A percentile compares a stretch with the other conserved stretches of the same genome.
Evolutionary conservation across 2,329 filamentous ascomycete genomes (phyloP).

Genomic region (Aspergillus clavatus): DNA sequence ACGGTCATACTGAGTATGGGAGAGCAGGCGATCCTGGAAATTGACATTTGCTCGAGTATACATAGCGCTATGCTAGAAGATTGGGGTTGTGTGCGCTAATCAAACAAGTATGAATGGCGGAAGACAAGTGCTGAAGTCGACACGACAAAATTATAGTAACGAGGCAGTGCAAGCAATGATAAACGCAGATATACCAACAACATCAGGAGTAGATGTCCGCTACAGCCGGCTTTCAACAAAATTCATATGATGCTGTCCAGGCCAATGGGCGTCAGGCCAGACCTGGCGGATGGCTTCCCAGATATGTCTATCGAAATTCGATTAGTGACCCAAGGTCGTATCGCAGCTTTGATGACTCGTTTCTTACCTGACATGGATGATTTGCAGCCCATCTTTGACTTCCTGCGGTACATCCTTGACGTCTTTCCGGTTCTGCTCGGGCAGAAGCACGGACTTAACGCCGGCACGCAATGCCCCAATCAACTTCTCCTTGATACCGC

Average conservation of each 20-base stretch:
- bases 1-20: too few relatives aligned
- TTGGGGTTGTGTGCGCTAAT: slow-evolving; percentile 1
- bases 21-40: not conserved
- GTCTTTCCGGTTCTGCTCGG: slow-evolving; percentile 85
- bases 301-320: slow-evolving; percentile 60
- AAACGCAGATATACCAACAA: too few relatives aligned
- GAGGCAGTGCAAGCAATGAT: not conserved
- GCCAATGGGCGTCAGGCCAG: slow-evolving; percentile 88
- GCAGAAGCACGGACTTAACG: slow-evolving; percentile 88
- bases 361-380: slow-evolving; percentile 79
- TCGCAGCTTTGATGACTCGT: not conserved
- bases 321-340: slow-evolving; percentile 11
- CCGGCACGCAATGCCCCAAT: slow-evolving; percentile 90
- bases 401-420: slow-evolving; percentile 85
- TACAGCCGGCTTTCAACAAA: slow-evolving; percentile 76
- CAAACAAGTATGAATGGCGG: not conserved
- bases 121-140: not conserved
- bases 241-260: slow-evolving; percentile 64
- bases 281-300: slow-evolving; percentile 89
- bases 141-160: not conserved
- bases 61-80: slow-evolving; percentile 8
- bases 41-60: not conserved
- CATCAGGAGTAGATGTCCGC: too few relatives aligned
- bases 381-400: slow-evolving; percentile 79
- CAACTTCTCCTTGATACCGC: slow-evolving; percentile 97